phyloP scores from a whole-genome alignment of 2,329 filamentous ascomycete species.

The Fusarium guadeloupense region DNA sequence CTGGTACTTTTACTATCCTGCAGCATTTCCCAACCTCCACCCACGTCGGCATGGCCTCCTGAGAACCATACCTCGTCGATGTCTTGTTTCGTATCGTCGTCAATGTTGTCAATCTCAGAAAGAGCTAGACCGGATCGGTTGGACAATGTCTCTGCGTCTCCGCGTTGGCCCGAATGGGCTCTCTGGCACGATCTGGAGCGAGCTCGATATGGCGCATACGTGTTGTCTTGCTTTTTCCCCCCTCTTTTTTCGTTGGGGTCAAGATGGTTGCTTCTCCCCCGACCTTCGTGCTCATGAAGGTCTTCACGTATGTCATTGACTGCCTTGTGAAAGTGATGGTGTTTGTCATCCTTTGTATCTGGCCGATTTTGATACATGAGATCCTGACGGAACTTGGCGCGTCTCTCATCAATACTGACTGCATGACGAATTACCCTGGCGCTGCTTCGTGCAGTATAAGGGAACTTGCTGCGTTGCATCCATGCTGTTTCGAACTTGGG shows the following conservation, averaged over 20 bases:
- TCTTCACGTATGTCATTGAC: constrained; percentile 34
- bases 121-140: constrained; percentile 44
- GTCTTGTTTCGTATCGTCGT: constrained; percentile 68
- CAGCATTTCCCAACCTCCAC: constrained; percentile 75
- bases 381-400: constrained; percentile 77
- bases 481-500: constrained; percentile 78
- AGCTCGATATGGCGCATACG: constrained; percentile 54
- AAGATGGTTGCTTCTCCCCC: constrained; percentile 32
- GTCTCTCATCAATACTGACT: constrained; percentile 75
- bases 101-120: constrained; percentile 50
- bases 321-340: constrained; percentile 39
- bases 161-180: constrained; percentile 4
- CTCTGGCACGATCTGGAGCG: constrained; percentile 52
- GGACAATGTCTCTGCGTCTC: constrained; percentile 44
- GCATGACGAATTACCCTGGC: constrained; percentile 73
- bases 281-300: constrained; percentile 15
- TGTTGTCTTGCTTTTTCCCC: neutral
- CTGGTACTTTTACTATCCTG: constrained; percentile 69
- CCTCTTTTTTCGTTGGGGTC: constrained; percentile 17
- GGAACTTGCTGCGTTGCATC: constrained; percentile 83
- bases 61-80: constrained; percentile 85
- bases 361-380: constrained; percentile 65
- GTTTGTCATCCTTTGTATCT: constrained; percentile 24
- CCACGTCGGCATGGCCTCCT: constrained; percentile 81
- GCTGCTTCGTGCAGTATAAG: constrained; percentile 68